These are phyloP conservation scores for Juncus effusus DNA, from an alignment of 176 grass and related monocot genomes.

Conservation along the genomic window DNA sequence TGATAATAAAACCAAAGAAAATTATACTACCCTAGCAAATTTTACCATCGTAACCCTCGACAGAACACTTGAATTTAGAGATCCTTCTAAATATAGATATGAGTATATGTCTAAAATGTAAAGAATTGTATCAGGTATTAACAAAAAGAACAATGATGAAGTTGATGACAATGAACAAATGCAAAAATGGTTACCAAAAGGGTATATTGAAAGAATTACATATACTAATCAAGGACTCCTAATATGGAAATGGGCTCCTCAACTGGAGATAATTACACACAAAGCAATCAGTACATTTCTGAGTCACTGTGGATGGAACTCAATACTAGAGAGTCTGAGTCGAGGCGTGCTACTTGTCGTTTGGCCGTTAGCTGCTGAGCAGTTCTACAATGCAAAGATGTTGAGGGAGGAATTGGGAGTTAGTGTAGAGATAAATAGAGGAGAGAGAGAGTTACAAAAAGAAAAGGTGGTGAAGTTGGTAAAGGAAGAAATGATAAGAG, in stretches of 20 bases:
- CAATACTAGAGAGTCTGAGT: slow-evolving; percentile 23
- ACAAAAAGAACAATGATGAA: neutral
- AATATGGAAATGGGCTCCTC: slow-evolving; percentile 41
- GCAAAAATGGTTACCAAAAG: slow-evolving; percentile 35
- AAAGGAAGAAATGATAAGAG: slow-evolving; percentile 8
- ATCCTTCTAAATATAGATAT: too few relatives aligned
- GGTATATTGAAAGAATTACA: slow-evolving; percentile 24
- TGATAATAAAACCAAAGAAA: too few relatives aligned
- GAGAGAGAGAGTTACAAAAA: slow-evolving; percentile 17
- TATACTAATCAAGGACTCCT: slow-evolving; percentile 24
- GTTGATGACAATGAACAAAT: slow-evolving; percentile 4
- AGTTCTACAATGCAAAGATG: slow-evolving; percentile 25
- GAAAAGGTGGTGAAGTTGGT: slow-evolving; percentile 11
- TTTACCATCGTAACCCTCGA: neutral
- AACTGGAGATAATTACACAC: slow-evolving; percentile 36
- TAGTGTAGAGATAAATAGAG: slow-evolving; percentile 14
- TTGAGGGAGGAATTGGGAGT: slow-evolving; percentile 23
- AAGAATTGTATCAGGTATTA: too few relatives aligned
- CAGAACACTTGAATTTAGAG: neutral
- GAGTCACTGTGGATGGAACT: slow-evolving; percentile 49
- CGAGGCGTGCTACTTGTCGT: neutral
- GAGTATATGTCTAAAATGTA: too few relatives aligned
- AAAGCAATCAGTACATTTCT: slow-evolving; percentile 35
- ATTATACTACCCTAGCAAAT: too few relatives aligned
- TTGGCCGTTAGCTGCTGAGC: slow-evolving; percentile 8